Conservation (phyloP, 129 eudicot genomes). For the Saussurea involucrata region DNA sequence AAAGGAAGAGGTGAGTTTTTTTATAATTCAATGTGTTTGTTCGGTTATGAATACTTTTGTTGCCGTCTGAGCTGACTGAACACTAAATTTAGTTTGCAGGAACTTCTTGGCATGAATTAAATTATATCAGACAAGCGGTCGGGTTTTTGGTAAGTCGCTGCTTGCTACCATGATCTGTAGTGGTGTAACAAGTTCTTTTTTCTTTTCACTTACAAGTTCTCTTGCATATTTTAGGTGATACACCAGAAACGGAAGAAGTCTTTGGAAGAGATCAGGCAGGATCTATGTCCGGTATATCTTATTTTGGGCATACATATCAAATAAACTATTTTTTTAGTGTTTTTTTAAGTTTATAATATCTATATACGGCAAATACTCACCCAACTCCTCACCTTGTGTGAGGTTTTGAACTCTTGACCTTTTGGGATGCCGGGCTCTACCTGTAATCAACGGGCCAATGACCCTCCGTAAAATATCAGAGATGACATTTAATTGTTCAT, state of each 20-base stretch:
- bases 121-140: conserved; percentile 96
- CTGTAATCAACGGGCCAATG: too few species aligned
- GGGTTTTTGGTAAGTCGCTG: conserved; percentile 75
- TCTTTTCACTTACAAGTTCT: not conserved
- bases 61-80: conserved; percentile 20
- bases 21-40: not conserved
- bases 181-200: not conserved
- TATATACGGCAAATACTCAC: not conserved
- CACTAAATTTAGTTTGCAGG: conserved; percentile 78
- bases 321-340: not conserved
- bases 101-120: conserved; percentile 97
- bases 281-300: conserved; percentile 88
- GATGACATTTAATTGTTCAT: not conserved
- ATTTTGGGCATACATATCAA: conserved; percentile 3
- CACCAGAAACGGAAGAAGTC: conserved; percentile 97
- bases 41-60: not conserved
- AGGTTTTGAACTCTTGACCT: not conserved
- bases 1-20: conserved; percentile 68
- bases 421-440: not conserved
- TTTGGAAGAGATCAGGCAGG: conserved; percentile 90
- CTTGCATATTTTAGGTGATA: conserved; percentile 57
- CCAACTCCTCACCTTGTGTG: not conserved
- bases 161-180: conserved; percentile 11
- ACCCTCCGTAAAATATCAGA: not conserved
- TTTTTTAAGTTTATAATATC: not conserved